Conservation (phyloP, 345 rosid genomes). For the Populus euphratica region DNA sequence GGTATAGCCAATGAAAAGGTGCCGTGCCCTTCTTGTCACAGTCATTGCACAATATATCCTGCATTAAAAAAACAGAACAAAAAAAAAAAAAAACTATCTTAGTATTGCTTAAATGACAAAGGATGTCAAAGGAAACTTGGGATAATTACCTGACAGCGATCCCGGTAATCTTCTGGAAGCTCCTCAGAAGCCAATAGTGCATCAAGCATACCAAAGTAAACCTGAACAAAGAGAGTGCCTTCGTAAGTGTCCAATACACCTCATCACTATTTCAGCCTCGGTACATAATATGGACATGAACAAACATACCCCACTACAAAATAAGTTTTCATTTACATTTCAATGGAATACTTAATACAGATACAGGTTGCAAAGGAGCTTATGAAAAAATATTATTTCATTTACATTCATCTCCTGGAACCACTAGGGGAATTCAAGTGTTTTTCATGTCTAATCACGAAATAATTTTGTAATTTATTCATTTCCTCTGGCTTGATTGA, state of each 20-base stretch:
- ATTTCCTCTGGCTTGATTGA: neutral
- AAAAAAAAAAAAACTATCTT: neutral
- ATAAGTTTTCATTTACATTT: neutral
- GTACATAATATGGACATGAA: neutral
- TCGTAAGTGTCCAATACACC: neutral
- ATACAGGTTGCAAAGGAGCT: neutral
- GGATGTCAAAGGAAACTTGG: neutral
- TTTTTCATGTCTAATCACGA: neutral
- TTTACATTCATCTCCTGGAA: neutral
- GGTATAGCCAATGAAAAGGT: conserved; percentile 81
- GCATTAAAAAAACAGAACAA: conserved; percentile 2
- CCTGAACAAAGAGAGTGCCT: conserved; percentile 26
- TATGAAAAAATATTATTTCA: neutral
- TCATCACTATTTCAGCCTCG: neutral
- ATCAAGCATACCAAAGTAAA: conserved; percentile 63
- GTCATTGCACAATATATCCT: conserved; percentile 78
- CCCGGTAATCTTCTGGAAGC: conserved; percentile 58
- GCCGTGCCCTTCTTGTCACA: conserved; percentile 66
- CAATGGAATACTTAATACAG: neutral
- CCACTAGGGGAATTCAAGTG: neutral
- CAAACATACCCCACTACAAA: neutral
- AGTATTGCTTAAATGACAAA: neutral
- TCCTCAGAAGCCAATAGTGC: conserved; percentile 54
- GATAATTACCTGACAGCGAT: conserved; percentile 47
- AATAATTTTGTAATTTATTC: neutral